Percentiles rank a stretch among this genome's conserved stretches.
Evolutionary conservation across 352 stramenopile species (phyloP).

Genomic region (Thraustochytrium sp.): DNA sequence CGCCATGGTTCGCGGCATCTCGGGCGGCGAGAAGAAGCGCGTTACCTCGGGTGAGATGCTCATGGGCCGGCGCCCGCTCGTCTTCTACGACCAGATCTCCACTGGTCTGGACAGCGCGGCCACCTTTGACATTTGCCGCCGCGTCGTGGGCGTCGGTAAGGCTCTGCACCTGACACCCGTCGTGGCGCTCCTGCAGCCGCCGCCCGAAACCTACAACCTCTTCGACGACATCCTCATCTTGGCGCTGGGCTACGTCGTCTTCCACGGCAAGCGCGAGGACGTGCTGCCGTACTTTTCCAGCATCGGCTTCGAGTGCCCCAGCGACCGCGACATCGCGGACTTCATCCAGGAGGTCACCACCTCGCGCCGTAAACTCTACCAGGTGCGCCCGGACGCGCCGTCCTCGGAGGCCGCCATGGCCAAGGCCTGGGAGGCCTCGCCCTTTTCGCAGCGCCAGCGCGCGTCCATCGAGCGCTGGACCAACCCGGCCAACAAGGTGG

Average conservation of each 20-base stretch:
- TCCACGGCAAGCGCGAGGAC: slow-evolving; percentile 69
- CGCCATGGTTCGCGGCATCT: too few species aligned
- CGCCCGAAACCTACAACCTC: slow-evolving; percentile 80
- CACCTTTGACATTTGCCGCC: too few species aligned
- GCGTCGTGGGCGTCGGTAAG: too few species aligned
- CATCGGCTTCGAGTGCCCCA: slow-evolving; percentile 57
- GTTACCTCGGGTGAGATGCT: neutral
- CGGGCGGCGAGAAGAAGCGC: too few species aligned
- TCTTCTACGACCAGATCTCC: neutral
- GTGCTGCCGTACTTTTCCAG: slow-evolving; percentile 57
- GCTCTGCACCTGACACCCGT: slow-evolving; percentile 56
- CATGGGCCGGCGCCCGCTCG: neutral
- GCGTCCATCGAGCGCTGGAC: neutral
- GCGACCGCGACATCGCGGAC: slow-evolving; percentile 74
- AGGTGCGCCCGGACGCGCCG: neutral
- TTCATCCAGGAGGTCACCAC: slow-evolving; percentile 76
- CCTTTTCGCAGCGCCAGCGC: neutral
- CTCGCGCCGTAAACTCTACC: slow-evolving; percentile 52
- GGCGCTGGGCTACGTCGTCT: slow-evolving; percentile 82
- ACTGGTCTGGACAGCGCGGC: too few species aligned
- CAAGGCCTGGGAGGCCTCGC: neutral
- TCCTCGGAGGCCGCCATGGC: neutral
- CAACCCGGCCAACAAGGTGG: neutral
- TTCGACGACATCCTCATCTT: slow-evolving; percentile 93
- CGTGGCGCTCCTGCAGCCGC: slow-evolving; percentile 61